A percentile compares a stretch with the other conserved stretches of the same genome.
Conservation (phyloP, 352 stramenopile genomes). For the Bremia lactucae region DNA sequence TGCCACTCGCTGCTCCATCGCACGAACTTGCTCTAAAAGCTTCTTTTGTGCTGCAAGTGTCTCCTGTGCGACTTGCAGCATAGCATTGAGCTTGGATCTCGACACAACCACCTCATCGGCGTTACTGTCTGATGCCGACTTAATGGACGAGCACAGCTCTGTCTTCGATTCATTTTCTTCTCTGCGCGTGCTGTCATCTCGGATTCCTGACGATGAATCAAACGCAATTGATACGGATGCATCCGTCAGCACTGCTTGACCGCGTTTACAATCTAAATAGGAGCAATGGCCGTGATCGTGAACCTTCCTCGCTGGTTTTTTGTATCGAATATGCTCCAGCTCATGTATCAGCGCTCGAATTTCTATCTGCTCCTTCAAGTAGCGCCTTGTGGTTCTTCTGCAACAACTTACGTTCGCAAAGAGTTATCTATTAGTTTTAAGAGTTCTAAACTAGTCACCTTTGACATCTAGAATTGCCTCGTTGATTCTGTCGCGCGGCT, state of each 20-base stretch:
- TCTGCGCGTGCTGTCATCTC: conserved; percentile 11
- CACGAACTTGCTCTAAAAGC: conserved; percentile 44
- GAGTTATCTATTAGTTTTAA: neutral
- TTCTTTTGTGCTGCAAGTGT: conserved; percentile 49
- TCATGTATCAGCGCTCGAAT: conserved; percentile 46
- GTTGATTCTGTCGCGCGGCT: conserved; percentile 19
- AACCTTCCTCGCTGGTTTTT: conserved; percentile 2
- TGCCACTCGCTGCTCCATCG: conserved; percentile 33
- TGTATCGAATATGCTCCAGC: conserved; percentile 39
- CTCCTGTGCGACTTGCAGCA: conserved; percentile 45
- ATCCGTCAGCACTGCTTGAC: conserved; percentile 11
- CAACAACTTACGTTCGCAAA: no score
- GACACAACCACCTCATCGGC: conserved; percentile 33
- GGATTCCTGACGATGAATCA: conserved; percentile 20
- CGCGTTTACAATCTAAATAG: conserved; percentile 6
- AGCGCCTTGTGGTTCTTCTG: conserved; percentile 13
- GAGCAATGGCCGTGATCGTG: conserved; percentile 19
- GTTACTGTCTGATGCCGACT: conserved; percentile 3
- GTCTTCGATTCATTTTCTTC: conserved; percentile 19
- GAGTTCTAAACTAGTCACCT: conserved; percentile 9
- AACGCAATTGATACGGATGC: conserved; percentile 17
- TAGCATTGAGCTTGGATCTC: conserved; percentile 38
- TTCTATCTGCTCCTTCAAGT: conserved; percentile 40
- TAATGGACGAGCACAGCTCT: conserved; percentile 22
- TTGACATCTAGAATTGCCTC: conserved; percentile 5